Percentiles rank a stretch among this genome's conserved stretches.
phyloP scores from a whole-genome alignment of 2,329 filamentous ascomycete genomes.

The Trichoderma sp. region DNA sequence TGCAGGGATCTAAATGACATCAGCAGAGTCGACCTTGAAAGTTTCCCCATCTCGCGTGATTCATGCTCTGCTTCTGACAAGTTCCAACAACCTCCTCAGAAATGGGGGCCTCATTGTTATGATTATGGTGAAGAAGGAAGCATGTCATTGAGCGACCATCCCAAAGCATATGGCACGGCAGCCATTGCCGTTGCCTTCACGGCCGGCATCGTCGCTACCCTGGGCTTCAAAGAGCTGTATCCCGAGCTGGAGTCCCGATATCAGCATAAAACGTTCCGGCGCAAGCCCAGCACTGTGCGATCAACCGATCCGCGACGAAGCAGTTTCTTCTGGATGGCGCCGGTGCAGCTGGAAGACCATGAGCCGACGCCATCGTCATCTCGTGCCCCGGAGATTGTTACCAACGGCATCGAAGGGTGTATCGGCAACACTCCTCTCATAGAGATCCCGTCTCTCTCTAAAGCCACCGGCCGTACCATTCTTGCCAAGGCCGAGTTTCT shows the following conservation, averaged over 20 bases:
- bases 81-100: background rate
- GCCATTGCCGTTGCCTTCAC: conserved; percentile 74
- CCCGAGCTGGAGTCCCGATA: conserved; percentile 71
- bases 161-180: conserved; percentile 64
- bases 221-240: conserved; percentile 80
- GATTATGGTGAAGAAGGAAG: background rate
- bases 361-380: conserved; percentile 41
- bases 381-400: conserved; percentile 47
- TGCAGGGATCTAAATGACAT: conserved; percentile 36
- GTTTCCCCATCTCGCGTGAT: conserved; percentile 15
- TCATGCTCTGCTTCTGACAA: background rate
- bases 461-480: conserved; percentile 85
- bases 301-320: conserved; percentile 40
- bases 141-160: conserved; percentile 66
- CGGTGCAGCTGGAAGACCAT: conserved; percentile 61
- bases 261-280: conserved; percentile 60
- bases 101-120: conserved; percentile 8
- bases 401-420: conserved; percentile 82
- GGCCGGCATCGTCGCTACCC: conserved; percentile 74
- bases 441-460: conserved; percentile 80
- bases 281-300: conserved; percentile 29
- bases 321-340: conserved; percentile 52
- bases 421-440: conserved; percentile 94
- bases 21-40: conserved; percentile 27
- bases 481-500: conserved; percentile 95